Evolutionary conservation across 129 eudicot species (phyloP).

Genomic region (Flaveria trinervia): DNA sequence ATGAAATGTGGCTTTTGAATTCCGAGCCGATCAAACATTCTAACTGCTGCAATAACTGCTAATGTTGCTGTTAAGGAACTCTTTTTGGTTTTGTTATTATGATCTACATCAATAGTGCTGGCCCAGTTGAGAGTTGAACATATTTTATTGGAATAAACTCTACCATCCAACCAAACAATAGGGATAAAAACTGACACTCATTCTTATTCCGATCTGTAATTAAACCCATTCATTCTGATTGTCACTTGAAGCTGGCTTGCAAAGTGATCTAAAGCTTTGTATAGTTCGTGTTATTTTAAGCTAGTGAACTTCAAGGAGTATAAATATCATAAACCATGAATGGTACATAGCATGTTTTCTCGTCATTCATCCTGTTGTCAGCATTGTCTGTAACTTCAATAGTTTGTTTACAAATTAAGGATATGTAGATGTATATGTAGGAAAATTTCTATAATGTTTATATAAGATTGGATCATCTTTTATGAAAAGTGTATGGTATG

Average conservation of each 20-base stretch:
- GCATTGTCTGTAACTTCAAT: not conserved
- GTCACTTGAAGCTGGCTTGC: slow-evolving; percentile 2
- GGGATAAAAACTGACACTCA: not conserved
- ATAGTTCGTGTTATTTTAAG: not conserved
- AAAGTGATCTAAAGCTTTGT: not conserved
- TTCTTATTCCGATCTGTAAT: not conserved
- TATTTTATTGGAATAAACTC: not conserved
- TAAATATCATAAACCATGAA: slow-evolving; percentile 14
- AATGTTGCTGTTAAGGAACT: not conserved
- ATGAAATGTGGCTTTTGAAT: not conserved
- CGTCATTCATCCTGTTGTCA: not conserved
- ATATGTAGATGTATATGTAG: not conserved
- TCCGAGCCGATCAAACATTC: not conserved
- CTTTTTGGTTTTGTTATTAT: not conserved
- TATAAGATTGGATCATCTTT: not conserved
- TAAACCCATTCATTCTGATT: not conserved
- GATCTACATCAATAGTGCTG: not conserved
- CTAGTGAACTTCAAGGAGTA: not conserved
- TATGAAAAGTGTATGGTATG: slow-evolving; percentile 6
- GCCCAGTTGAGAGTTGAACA: not conserved
- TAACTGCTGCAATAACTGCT: not conserved
- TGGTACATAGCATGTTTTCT: not conserved
- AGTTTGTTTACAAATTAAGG: not conserved
- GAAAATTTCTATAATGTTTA: slow-evolving; percentile 2
- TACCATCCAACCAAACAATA: not conserved